phyloP scores from a whole-genome alignment of 495 filamentous ascomycete species.

The Paragyromitra xinjiangensis region DNA sequence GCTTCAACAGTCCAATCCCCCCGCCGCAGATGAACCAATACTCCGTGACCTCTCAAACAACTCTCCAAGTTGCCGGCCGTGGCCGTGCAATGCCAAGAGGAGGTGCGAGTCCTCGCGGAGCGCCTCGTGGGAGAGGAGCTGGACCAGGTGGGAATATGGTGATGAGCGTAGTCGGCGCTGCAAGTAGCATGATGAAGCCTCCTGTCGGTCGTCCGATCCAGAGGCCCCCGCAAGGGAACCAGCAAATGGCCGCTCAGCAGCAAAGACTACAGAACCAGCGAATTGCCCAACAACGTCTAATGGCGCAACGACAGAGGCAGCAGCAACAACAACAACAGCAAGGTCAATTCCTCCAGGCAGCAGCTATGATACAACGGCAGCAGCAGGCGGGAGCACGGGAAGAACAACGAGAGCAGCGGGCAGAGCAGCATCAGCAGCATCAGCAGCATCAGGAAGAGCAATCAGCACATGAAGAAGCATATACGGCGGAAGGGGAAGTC shows the following conservation, averaged over 20 bases:
- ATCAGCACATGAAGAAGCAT: conserved; percentile 1
- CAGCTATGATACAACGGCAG: neutral
- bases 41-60: conserved; percentile 2
- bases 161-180: neutral
- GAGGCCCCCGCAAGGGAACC: neutral
- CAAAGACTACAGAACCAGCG: conserved; percentile 34
- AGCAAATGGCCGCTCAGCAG: conserved; percentile 31
- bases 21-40: conserved; percentile 15
- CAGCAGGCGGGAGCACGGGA: neutral
- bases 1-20: neutral
- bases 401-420: neutral
- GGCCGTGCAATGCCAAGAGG: conserved; percentile 5
- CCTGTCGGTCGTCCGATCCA: neutral
- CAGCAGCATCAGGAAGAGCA: conserved; percentile 12
- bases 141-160: neutral
- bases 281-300: neutral
- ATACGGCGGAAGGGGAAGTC: conserved; percentile 10
- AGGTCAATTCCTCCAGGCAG: neutral
- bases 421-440: conserved; percentile 18
- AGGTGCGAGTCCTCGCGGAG: neutral
- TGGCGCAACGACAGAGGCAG: neutral
- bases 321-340: neutral
- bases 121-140: neutral
- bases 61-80: neutral
- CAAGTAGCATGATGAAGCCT: neutral